These are phyloP conservation scores for Vigna hirtella DNA, from an alignment of 306 rosid genomes.

Conservation along the genomic window DNA sequence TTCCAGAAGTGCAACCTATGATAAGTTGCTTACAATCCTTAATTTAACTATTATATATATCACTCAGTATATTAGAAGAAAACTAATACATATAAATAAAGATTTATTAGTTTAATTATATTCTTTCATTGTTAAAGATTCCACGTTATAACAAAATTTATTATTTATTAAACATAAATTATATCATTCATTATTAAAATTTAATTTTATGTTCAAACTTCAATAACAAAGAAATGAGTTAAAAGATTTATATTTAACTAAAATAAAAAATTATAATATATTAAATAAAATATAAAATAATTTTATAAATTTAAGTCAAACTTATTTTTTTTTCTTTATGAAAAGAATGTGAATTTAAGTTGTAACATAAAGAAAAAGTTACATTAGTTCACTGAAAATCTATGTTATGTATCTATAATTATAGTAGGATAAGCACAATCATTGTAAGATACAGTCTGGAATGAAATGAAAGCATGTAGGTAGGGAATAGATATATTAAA, in stretches of 20 bases:
- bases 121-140: no score
- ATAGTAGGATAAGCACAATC: neutral
- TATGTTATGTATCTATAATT: neutral
- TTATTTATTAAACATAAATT: no score
- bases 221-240: no score
- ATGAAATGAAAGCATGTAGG: neutral
- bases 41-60: neutral
- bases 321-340: no score
- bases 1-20: neutral
- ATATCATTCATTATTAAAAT: no score
- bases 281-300: no score
- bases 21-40: neutral
- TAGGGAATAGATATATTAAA: neutral
- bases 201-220: no score
- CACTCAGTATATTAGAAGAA: neutral
- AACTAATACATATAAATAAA: neutral
- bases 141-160: no score
- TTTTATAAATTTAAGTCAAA: no score
- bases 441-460: neutral
- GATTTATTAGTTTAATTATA: no score
- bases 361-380: neutral
- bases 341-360: neutral
- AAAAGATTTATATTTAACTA: no score
- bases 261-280: no score
- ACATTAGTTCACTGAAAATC: neutral